These are phyloP conservation scores for Pogostemon cablin DNA, from an alignment of 257 asterid genomes.

Conservation along the genomic window DNA sequence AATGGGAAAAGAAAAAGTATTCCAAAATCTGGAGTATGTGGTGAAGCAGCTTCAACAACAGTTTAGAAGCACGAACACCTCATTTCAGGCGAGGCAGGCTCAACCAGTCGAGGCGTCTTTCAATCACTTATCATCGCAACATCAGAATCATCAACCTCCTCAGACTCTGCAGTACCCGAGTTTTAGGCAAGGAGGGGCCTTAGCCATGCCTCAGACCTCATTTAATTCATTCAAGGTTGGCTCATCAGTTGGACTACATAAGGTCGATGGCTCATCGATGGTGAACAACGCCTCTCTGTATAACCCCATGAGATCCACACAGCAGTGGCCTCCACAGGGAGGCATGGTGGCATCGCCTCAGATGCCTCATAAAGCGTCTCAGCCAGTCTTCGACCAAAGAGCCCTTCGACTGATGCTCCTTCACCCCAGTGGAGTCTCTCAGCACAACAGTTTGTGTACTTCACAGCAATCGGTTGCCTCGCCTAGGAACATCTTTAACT, in stretches of 20 bases:
- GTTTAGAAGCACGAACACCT: not conserved
- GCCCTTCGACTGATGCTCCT: slow-evolving; percentile 33
- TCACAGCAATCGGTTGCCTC: slow-evolving; percentile 29
- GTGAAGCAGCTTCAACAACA: slow-evolving; percentile 1
- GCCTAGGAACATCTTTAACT: slow-evolving; percentile 27
- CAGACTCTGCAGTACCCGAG: slow-evolving; percentile 1
- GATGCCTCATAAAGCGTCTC: slow-evolving; percentile 25
- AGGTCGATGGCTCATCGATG: slow-evolving; percentile 23
- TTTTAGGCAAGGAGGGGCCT: slow-evolving; percentile 35
- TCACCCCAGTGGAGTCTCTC: slow-evolving; percentile 28
- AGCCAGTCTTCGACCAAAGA: slow-evolving; percentile 32
- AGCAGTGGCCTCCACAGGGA: slow-evolving; percentile 34
- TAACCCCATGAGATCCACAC: slow-evolving; percentile 30
- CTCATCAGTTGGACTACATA: slow-evolving; percentile 32
- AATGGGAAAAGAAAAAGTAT: slow-evolving; percentile 32
- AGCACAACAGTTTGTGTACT: slow-evolving; percentile 24
- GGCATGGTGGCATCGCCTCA: not conserved
- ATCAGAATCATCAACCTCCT: slow-evolving; percentile 33
- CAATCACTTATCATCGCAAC: slow-evolving; percentile 32
- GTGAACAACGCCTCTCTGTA: slow-evolving; percentile 17
- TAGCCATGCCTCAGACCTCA: slow-evolving; percentile 24
- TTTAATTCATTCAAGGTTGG: slow-evolving; percentile 32
- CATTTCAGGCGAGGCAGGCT: slow-evolving; percentile 18
- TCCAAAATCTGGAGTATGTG: slow-evolving; percentile 18
- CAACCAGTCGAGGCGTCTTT: slow-evolving; percentile 37